phyloP scores from a whole-genome alignment of 345 rosid genomes.

The Gossypium longicalyx region DNA sequence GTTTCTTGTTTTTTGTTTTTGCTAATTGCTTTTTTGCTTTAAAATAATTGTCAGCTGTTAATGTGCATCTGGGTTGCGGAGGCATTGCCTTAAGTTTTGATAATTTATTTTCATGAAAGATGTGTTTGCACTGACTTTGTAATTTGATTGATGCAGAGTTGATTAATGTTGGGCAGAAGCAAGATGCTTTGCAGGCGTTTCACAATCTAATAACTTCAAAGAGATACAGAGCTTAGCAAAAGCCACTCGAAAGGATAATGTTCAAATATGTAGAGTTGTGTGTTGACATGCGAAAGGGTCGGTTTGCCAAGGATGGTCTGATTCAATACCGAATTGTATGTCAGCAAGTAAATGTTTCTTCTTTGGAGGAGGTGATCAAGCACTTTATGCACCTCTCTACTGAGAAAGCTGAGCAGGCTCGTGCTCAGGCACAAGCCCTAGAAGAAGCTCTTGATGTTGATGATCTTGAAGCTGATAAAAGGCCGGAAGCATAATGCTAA shows the following conservation, averaged over 20 bases:
- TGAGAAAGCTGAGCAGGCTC: slow-evolving; percentile 97
- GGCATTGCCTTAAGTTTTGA: neutral
- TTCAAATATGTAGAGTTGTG: slow-evolving; percentile 95
- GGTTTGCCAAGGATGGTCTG: slow-evolving; percentile 94
- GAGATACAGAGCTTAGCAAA: slow-evolving; percentile 94
- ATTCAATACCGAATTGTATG: slow-evolving; percentile 93
- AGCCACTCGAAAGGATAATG: slow-evolving; percentile 86
- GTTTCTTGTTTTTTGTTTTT: neutral
- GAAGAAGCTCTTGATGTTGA: slow-evolving; percentile 99
- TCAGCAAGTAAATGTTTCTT: slow-evolving; percentile 89
- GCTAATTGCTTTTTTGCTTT: neutral
- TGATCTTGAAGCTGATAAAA: slow-evolving; percentile 96
- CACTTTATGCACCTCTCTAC: slow-evolving; percentile 92
- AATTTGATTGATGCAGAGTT: slow-evolving; percentile 47
- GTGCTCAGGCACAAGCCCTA: slow-evolving; percentile 80
- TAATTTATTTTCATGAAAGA: neutral
- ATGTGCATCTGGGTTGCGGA: neutral
- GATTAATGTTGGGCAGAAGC: slow-evolving; percentile 98
- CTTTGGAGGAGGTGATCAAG: slow-evolving; percentile 99
- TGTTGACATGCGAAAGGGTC: slow-evolving; percentile 86
- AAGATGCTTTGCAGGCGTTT: slow-evolving; percentile 88
- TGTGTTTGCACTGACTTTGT: neutral
- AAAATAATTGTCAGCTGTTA: neutral
- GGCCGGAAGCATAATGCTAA: slow-evolving; percentile 94
- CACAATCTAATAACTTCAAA: slow-evolving; percentile 90